Evolutionary conservation across 352 stramenopile genomes (phyloP).

Genomic region (Pythium rhizo-oryzae): DNA sequence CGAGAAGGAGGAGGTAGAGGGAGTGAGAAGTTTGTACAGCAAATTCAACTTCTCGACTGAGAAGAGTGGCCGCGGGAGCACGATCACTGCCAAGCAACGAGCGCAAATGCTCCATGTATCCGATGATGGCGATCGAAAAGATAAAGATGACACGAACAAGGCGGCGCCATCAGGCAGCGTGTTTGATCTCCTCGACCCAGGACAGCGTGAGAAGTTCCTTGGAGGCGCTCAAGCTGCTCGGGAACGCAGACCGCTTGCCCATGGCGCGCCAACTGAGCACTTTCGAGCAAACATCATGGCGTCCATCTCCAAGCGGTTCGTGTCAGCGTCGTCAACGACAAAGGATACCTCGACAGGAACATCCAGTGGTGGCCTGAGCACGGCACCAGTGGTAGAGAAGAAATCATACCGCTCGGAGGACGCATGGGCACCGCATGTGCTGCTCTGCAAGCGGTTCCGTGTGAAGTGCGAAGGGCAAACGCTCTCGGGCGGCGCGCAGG

Average conservation of each 20-base stretch:
- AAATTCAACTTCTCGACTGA: constrained; percentile 60
- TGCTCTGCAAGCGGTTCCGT: constrained; percentile 86
- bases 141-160: not conserved
- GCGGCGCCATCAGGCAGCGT: constrained; percentile 39
- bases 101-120: constrained; percentile 41
- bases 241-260: constrained; percentile 44
- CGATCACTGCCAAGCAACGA: constrained; percentile 60
- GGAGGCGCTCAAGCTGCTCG: constrained; percentile 30
- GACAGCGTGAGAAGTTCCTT: constrained; percentile 53
- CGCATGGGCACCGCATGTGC: constrained; percentile 60
- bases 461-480: constrained; percentile 57
- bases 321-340: constrained; percentile 36
- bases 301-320: constrained; percentile 83
- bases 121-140: not conserved
- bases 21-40: constrained; percentile 44
- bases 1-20: constrained; percentile 30
- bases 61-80: constrained; percentile 32
- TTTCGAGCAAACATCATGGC: constrained; percentile 79
- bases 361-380: not conserved
- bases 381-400: constrained; percentile 24
- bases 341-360: not conserved
- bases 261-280: constrained; percentile 37
- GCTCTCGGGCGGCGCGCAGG: constrained; percentile 32
- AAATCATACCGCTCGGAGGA: constrained; percentile 52
- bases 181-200: constrained; percentile 57